Evolutionary conservation across 306 rosid species (phyloP).

Genomic region (Quercus agrifolia): DNA sequence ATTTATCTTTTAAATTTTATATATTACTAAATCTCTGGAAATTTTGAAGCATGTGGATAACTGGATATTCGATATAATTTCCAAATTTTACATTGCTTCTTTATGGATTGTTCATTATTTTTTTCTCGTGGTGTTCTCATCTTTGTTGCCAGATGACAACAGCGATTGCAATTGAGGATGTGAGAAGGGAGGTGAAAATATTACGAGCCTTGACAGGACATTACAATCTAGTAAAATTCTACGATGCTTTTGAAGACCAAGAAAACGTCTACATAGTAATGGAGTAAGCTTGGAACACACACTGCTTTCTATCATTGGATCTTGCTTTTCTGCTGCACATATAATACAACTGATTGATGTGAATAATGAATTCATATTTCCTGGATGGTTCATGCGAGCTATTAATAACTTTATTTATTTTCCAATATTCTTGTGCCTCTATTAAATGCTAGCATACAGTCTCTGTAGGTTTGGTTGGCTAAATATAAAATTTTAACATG

Average conservation of each 20-base stretch:
- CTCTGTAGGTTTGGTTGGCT: not conserved
- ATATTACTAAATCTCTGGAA: not conserved
- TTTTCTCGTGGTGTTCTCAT: not conserved
- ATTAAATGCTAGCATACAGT: not conserved
- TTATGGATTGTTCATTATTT: not conserved
- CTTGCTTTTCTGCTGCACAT: not conserved
- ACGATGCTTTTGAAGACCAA: conserved; percentile 91
- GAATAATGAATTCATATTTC: not conserved
- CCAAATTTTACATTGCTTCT: not conserved
- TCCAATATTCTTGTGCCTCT: not conserved
- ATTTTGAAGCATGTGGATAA: not conserved
- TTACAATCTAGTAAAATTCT: conserved; percentile 73
- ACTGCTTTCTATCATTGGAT: conserved; percentile 14
- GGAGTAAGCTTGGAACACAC: conserved; percentile 72
- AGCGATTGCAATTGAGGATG: conserved; percentile 96
- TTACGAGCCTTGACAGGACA: conserved; percentile 92
- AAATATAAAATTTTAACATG: not conserved
- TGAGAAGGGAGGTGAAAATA: conserved; percentile 96
- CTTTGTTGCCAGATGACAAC: conserved; percentile 81
- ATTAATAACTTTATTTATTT: not conserved
- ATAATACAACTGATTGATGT: not conserved
- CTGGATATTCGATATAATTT: not conserved
- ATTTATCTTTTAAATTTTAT: not conserved
- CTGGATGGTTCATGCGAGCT: not conserved
- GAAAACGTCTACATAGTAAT: conserved; percentile 98